Evolutionary conservation across 495 filamentous ascomycete genomes (phyloP), one percentile per base, ranked within the genome.

Genomic region (Hyaloscypha hepaticicola): DNA sequence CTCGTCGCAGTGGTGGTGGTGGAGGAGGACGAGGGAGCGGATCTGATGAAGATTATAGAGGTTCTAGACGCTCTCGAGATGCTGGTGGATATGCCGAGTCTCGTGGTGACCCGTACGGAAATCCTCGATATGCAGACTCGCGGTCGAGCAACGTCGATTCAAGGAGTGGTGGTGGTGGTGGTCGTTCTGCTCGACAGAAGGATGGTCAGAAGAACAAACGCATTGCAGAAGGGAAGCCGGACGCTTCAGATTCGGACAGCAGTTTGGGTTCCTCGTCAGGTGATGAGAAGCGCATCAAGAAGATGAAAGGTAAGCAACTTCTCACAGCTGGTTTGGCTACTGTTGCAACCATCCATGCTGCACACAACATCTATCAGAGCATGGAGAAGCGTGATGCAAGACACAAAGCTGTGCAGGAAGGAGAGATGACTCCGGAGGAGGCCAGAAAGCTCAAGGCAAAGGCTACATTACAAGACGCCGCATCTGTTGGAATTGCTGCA

Each of bases 301-400:
- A 93, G 75, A 84, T 94, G 82, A 86, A 85, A 80, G 86, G 88
- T 76, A 94, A 96, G 76, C 88, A 93, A 82, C 75, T 93, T 72
- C 69, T 96, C 65, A 93, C 92, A 55, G 87, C 90, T 53, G 91
- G 92, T 49, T 76, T 97, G 68, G 93, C 93, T 33, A 88, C 88
- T 58, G 88, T 96, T 64, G 93, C 93, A 61, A 95, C 93, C 41
- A 92, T 96, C 66, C 92, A 96, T 76, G 91, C 92, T 53, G 91
- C 88, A 8, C 88, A 96, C 73, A 86, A 82, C 61, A 82, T 96
- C 61, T 90, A 93, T 76, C 81, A 83, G 66, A 89, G 84, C 70
- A 83, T 93, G 78, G 88, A 90, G 74, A 88, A 88, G 69, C 85
- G 89, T 45, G 83, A 92, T 58, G 77, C 87, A 65, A 82, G 91